Percentiles rank a stretch among this genome's conserved stretches.
These are phyloP conservation scores for Thalassiosira delicatula DNA, from an alignment of 352 stramenopile species.

Conservation along the genomic window DNA sequence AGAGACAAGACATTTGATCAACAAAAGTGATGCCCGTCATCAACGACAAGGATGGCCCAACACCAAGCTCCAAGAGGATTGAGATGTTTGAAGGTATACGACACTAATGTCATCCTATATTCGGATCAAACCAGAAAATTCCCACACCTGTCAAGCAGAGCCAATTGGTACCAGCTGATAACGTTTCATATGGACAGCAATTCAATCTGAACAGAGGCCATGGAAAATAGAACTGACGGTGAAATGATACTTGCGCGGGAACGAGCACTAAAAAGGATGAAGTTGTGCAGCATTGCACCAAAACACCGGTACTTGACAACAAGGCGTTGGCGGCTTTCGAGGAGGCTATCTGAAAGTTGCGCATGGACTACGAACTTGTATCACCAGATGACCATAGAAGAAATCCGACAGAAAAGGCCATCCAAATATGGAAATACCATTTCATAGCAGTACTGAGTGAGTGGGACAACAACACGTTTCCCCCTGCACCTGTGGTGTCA, in stretches of 20 bases:
- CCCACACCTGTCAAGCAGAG: conserved; percentile 23
- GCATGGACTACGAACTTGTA: not conserved
- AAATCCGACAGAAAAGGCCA: conserved; percentile 51
- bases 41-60: not conserved
- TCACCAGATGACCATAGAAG: conserved; percentile 38
- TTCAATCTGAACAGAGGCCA: conserved; percentile 31
- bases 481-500: conserved; percentile 26
- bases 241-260: not conserved
- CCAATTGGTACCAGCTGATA: conserved; percentile 51
- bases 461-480: conserved; percentile 16
- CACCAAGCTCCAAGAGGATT: not conserved
- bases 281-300: conserved; percentile 2
- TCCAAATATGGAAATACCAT: conserved; percentile 62
- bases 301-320: conserved; percentile 28
- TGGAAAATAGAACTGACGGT: conserved; percentile 3
- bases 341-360: conserved; percentile 35
- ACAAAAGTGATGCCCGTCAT: not conserved
- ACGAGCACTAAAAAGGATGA: conserved; percentile 21
- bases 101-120: too few species aligned
- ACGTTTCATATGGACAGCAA: conserved; percentile 60
- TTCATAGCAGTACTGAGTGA: conserved; percentile 41
- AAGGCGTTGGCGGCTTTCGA: conserved; percentile 27
- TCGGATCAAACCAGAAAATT: conserved; percentile 47
- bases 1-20: not conserved
- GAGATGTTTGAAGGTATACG: too few species aligned